Evolutionary conservation across 441 rosid genomes (phyloP).

Genomic region (Isatis lusitanica): DNA sequence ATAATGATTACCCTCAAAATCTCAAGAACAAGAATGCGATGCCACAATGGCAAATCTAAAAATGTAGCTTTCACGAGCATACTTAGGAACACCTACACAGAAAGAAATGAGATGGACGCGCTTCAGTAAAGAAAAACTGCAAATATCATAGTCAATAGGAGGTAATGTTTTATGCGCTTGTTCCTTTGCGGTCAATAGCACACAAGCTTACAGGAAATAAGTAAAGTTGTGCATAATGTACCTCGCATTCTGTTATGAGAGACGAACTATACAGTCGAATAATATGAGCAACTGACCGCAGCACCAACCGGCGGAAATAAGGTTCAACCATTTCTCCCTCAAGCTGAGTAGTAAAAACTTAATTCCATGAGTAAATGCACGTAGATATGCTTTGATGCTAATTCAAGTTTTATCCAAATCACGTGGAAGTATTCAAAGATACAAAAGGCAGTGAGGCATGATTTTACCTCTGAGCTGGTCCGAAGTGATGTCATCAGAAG

Average conservation of each 20-base stretch:
- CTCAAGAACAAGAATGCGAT: constrained; percentile 99
- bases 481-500: constrained; percentile 98
- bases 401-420: constrained; percentile 18
- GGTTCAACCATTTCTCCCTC: constrained; percentile 99
- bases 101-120: constrained; percentile 7
- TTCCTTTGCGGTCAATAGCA: constrained; percentile 5
- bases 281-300: constrained; percentile 96
- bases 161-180: not conserved
- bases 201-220: not conserved
- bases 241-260: constrained; percentile 96
- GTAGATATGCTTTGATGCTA: constrained; percentile 10
- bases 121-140: constrained; percentile 12
- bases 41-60: constrained; percentile 98
- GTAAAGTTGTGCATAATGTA: constrained; percentile 35
- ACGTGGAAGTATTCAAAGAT: constrained; percentile 11
- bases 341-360: constrained; percentile 52
- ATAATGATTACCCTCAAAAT: constrained; percentile 77
- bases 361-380: constrained; percentile 10
- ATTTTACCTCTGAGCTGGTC: constrained; percentile 84
- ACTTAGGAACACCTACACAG: constrained; percentile 90
- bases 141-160: constrained; percentile 12
- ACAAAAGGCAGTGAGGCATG: constrained; percentile 27
- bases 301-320: constrained; percentile 89
- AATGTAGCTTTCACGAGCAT: constrained; percentile 92
- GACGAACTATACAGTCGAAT: constrained; percentile 92